phyloP scores from a whole-genome alignment of 352 stramenopile species.

The Saprolegnia parasitica region DNA sequence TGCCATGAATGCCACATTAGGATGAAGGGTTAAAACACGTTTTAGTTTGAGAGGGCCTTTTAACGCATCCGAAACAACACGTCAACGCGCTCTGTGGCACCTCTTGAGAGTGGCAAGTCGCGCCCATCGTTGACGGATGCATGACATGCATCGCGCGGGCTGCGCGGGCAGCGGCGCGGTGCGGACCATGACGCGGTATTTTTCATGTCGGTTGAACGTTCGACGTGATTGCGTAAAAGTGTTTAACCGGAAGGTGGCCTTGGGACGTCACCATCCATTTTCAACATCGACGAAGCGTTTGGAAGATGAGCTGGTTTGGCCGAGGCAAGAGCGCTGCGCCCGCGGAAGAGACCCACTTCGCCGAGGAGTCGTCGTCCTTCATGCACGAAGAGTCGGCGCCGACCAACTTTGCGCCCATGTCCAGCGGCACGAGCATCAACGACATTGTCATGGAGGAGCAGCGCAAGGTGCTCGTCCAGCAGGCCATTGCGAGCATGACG shows the following conservation, averaged over 20 bases:
- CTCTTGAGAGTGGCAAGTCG: too few species aligned
- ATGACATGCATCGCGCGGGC: too few species aligned
- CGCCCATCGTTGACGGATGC: too few species aligned
- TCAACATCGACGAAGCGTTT: not conserved
- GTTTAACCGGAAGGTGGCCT: not conserved
- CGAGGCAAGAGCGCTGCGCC: constrained; percentile 9
- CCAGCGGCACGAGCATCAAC: constrained; percentile 25
- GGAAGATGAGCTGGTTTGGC: constrained; percentile 27
- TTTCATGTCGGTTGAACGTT: not conserved
- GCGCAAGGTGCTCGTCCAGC: constrained; percentile 80
- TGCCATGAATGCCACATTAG: not conserved
- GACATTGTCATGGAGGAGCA: constrained; percentile 83
- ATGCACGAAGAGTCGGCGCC: not conserved
- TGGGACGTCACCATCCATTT: constrained; percentile 24
- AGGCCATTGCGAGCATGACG: constrained; percentile 86
- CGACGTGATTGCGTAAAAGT: not conserved
- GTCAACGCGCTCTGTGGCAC: too few species aligned
- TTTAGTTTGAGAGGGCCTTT: not conserved
- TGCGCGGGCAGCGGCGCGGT: too few species aligned
- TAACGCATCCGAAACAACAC: not conserved
- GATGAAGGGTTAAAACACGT: not conserved
- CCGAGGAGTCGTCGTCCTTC: constrained; percentile 10
- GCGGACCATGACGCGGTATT: too few species aligned
- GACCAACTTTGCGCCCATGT: constrained; percentile 6
- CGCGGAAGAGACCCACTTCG: constrained; percentile 13